Conservation (phyloP, 1,284 basidiomycete species). For the Naganishia sp. region DNA sequence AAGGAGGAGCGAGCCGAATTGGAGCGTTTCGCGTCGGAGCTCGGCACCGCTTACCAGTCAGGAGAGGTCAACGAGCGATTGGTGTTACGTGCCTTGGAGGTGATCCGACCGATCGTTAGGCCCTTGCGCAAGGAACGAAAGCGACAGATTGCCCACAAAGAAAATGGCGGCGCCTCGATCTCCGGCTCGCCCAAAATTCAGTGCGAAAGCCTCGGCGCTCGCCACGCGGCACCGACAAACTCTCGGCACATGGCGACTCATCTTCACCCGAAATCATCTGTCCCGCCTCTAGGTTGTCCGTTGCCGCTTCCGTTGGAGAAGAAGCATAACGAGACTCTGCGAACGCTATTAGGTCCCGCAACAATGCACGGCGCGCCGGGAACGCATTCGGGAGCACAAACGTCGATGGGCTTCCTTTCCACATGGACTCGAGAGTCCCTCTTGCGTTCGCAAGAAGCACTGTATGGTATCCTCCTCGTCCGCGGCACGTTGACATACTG, state of each 20-base stretch:
- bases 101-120: slow-evolving; percentile 22
- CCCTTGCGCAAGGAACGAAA: slow-evolving; percentile 15
- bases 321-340: slow-evolving; percentile 1
- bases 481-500: slow-evolving; percentile 24
- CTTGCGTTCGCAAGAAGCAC: slow-evolving; percentile 6
- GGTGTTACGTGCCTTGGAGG: slow-evolving; percentile 3
- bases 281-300: slow-evolving; percentile 15
- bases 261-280: background rate
- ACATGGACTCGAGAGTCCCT: slow-evolving; percentile 12
- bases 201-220: background rate
- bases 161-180: background rate
- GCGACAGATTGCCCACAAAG: background rate
- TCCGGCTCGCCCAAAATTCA: background rate
- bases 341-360: background rate
- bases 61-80: background rate
- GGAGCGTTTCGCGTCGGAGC: background rate
- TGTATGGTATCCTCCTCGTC: slow-evolving; percentile 13
- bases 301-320: slow-evolving; percentile 18
- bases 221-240: background rate
- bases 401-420: background rate
- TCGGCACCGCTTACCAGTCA: background rate
- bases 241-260: slow-evolving; percentile 15
- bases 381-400: background rate
- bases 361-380: background rate
- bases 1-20: background rate